phyloP scores from a whole-genome alignment of 768 basidiomycete species.

The Polyporus arcularius region DNA sequence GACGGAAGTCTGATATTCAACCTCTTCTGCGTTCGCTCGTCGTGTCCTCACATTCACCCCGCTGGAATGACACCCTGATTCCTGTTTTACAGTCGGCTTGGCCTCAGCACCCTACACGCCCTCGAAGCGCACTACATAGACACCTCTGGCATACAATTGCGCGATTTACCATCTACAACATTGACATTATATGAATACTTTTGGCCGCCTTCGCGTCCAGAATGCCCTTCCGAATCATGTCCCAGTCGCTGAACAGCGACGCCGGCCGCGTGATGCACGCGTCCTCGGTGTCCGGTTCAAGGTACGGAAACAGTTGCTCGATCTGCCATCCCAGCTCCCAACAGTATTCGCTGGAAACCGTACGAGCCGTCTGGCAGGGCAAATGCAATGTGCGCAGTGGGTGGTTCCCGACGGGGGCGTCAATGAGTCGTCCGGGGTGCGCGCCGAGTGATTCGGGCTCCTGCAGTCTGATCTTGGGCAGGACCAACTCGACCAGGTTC shows the following conservation, averaged over 20 bases:
- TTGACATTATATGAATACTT: too few species aligned
- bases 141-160: too few species aligned
- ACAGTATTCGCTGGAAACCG: not conserved
- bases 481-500: not conserved
- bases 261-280: not conserved
- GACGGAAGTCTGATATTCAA: too few species aligned
- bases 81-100: too few species aligned
- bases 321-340: not conserved
- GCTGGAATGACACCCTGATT: too few species aligned
- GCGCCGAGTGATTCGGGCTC: not conserved
- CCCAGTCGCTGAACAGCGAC: conserved; percentile 6
- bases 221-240: conserved; percentile 7
- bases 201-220: not conserved
- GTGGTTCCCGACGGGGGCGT: not conserved
- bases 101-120: too few species aligned
- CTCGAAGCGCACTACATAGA: too few species aligned
- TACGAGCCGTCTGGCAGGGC: not conserved
- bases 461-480: conserved; percentile 6
- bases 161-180: too few species aligned
- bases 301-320: conserved; percentile 9
- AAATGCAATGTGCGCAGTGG: conserved; percentile 4
- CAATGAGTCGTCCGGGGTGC: not conserved
- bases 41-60: too few species aligned
- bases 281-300: not conserved
- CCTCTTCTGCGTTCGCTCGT: too few species aligned